Conservation (phyloP, 2,329 filamentous ascomycete species). For the Calonectria fujianensis region DNA sequence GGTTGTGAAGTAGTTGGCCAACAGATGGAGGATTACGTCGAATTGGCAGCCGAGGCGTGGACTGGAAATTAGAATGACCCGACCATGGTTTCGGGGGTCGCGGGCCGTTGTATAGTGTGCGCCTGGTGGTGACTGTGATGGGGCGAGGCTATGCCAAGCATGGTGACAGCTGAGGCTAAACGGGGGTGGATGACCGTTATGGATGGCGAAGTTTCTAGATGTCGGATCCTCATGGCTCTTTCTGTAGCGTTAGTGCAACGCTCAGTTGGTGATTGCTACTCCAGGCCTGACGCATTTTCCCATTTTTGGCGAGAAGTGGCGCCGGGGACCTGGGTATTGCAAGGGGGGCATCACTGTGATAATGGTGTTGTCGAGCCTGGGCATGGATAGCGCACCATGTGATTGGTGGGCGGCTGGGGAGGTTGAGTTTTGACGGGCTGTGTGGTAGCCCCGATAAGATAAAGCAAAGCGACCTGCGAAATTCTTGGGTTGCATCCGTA, state of each 20-base stretch:
- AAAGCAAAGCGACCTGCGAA: slow-evolving; percentile 44
- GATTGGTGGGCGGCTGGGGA: slow-evolving; percentile 43
- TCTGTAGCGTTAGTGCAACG: slow-evolving; percentile 23
- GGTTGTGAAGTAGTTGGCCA: slow-evolving; percentile 20
- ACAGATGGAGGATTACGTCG: slow-evolving; percentile 17
- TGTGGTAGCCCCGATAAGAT: slow-evolving; percentile 52
- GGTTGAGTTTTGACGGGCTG: slow-evolving; percentile 28
- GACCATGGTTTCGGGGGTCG: slow-evolving; percentile 31
- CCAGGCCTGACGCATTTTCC: slow-evolving; percentile 12
- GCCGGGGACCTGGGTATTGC: slow-evolving; percentile 22
- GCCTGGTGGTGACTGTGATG: slow-evolving; percentile 27
- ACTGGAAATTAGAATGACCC: slow-evolving; percentile 49
- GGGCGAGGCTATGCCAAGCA: slow-evolving; percentile 25
- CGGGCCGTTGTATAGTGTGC: slow-evolving; percentile 19
- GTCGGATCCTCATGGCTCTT: slow-evolving; percentile 18
- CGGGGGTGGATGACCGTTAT: slow-evolving; percentile 26
- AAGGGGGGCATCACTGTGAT: slow-evolving; percentile 21
- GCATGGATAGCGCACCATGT: slow-evolving; percentile 21
- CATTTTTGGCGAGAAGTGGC: slow-evolving; percentile 27
- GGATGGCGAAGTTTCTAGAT: slow-evolving; percentile 28
- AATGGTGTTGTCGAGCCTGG: slow-evolving; percentile 18
- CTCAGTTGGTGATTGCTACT: slow-evolving; percentile 16
- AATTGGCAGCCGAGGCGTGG: slow-evolving; percentile 42
- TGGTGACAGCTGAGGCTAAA: slow-evolving; percentile 20
- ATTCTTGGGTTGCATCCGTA: slow-evolving; percentile 48